These are phyloP conservation scores for Biscutella laevigata DNA, from an alignment of 441 rosid species.

Conservation along the genomic window DNA sequence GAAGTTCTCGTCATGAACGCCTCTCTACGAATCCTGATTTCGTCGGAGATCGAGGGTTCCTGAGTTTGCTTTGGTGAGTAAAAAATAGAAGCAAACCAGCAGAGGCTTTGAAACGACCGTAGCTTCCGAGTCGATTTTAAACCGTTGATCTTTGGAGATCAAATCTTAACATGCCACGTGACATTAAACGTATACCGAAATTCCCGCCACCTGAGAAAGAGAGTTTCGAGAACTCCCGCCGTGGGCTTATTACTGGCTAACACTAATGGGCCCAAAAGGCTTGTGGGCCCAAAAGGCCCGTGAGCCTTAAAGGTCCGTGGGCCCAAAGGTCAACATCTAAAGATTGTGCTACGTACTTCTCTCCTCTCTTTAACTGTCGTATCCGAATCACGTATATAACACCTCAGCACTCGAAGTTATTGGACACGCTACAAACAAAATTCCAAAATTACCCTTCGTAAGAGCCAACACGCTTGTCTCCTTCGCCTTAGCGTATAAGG, in stretches of 20 bases:
- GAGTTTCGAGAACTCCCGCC: slow-evolving; percentile 45
- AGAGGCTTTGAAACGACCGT: slow-evolving; percentile 19
- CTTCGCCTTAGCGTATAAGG: slow-evolving; percentile 9
- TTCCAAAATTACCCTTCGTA: slow-evolving; percentile 9
- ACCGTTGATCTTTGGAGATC: slow-evolving; percentile 30
- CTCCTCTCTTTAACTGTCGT: neutral
- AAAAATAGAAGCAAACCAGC: neutral
- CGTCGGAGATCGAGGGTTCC: slow-evolving; percentile 36
- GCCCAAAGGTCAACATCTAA: neutral
- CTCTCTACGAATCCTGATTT: slow-evolving; percentile 9
- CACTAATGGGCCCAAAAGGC: neutral
- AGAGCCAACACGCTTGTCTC: neutral
- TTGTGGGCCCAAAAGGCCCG: too few species aligned
- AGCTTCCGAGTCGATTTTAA: slow-evolving; percentile 1
- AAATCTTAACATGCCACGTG: slow-evolving; percentile 15
- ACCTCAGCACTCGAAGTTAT: slow-evolving; percentile 15
- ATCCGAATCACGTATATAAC: slow-evolving; percentile 21
- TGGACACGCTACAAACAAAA: neutral
- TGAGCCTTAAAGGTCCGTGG: too few species aligned
- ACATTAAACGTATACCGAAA: neutral
- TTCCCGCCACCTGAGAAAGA: slow-evolving; percentile 24
- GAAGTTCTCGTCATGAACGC: slow-evolving; percentile 54
- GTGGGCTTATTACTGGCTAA: neutral
- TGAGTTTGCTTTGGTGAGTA: neutral
- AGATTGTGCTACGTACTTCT: neutral